Evolutionary conservation across 805 yeast genomes (phyloP).

Genomic region (Naumovozyma dairenensis): DNA sequence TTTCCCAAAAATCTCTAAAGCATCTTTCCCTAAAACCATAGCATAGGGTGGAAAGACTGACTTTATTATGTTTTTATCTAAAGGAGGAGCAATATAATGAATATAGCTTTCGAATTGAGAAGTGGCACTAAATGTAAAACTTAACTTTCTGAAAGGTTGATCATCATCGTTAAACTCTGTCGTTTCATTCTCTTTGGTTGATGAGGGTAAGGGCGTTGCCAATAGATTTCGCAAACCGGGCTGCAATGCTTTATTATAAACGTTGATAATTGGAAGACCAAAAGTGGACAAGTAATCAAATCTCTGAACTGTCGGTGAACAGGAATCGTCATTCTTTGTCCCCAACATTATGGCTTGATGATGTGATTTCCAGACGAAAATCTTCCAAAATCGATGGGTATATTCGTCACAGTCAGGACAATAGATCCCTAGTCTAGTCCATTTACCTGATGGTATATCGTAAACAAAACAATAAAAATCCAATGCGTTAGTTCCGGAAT

Average conservation of each 20-base stretch:
- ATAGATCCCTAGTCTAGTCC: slow-evolving; percentile 52
- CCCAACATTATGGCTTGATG: slow-evolving; percentile 61
- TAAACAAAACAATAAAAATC: slow-evolving; percentile 23
- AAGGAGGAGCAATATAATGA: slow-evolving; percentile 62
- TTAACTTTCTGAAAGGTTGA: slow-evolving; percentile 5
- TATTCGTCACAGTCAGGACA: slow-evolving; percentile 43
- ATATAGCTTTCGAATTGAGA: slow-evolving; percentile 56
- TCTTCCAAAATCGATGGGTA: slow-evolving; percentile 54
- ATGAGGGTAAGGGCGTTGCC: background rate
- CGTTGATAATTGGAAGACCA: slow-evolving; percentile 46
- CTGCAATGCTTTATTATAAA: slow-evolving; percentile 17
- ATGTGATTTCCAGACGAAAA: slow-evolving; percentile 69
- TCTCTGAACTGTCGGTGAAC: slow-evolving; percentile 32
- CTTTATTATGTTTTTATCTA: slow-evolving; percentile 51
- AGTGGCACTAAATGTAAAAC: slow-evolving; percentile 12
- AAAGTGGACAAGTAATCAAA: slow-evolving; percentile 39
- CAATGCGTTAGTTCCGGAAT: slow-evolving; percentile 32
- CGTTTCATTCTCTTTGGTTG: background rate
- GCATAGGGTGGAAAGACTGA: slow-evolving; percentile 64
- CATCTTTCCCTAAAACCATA: slow-evolving; percentile 65
- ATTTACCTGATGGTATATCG: slow-evolving; percentile 32
- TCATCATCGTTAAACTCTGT: background rate
- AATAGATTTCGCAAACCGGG: slow-evolving; percentile 1
- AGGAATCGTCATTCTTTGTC: slow-evolving; percentile 20
- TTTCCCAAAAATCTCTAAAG: slow-evolving; percentile 55